phyloP scores from a whole-genome alignment of 2,329 filamentous ascomycete species.

The Gnomoniopsis smithogilvyi region DNA sequence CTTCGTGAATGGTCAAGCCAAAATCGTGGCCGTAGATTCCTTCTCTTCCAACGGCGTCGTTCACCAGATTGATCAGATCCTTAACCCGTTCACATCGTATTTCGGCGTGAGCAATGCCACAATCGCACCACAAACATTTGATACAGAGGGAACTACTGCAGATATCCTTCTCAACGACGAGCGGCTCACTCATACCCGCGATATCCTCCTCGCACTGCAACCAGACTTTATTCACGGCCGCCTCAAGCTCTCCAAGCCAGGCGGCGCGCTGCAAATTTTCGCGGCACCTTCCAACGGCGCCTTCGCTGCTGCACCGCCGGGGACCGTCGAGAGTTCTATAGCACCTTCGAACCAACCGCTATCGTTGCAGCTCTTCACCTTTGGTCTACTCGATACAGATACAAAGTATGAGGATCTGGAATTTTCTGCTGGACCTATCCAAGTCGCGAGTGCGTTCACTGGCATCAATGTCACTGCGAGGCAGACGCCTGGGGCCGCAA shows the following conservation, averaged over 20 bases:
- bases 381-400: neutral
- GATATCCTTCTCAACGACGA: slow-evolving; percentile 2
- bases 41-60: slow-evolving; percentile 6
- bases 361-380: slow-evolving; percentile 2
- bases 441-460: neutral
- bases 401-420: neutral
- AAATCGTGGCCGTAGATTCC: neutral
- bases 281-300: slow-evolving; percentile 6
- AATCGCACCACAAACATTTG: neutral
- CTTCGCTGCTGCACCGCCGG: neutral
- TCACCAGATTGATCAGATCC: slow-evolving; percentile 11
- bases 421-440: neutral
- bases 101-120: slow-evolving; percentile 12
- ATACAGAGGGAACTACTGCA: neutral
- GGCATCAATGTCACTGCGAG: slow-evolving; percentile 3
- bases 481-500: neutral
- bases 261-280: neutral
- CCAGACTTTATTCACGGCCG: neutral
- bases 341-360: slow-evolving; percentile 8
- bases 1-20: slow-evolving; percentile 6
- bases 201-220: neutral
- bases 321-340: neutral
- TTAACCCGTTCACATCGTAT: slow-evolving; percentile 8
- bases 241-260: neutral
- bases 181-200: neutral